phyloP scores from a whole-genome alignment of 2,329 filamentous ascomycete species.

The Sphaerulina musiva region DNA sequence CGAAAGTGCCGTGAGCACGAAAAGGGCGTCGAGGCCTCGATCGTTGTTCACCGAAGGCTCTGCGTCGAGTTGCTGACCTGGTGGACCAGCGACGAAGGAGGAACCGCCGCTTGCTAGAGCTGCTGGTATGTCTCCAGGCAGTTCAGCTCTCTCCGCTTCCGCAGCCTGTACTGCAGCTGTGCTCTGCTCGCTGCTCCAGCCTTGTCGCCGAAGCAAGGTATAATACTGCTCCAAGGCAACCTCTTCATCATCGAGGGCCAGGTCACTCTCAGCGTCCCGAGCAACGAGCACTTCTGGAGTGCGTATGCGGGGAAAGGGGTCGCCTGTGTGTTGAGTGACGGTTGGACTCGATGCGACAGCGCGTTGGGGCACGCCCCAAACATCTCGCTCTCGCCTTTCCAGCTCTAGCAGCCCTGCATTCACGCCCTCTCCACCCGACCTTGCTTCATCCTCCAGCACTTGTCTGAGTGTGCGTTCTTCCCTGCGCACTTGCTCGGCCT shows the following conservation, averaged over 20 bases:
- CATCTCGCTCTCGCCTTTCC: slow-evolving; percentile 22
- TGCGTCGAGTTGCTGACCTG: slow-evolving; percentile 17
- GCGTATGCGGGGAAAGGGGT: neutral
- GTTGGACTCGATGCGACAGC: neutral
- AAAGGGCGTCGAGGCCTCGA: slow-evolving; percentile 18
- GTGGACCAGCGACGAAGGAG: slow-evolving; percentile 10
- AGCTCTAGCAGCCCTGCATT: slow-evolving; percentile 21
- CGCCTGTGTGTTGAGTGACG: neutral
- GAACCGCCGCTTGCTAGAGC: neutral
- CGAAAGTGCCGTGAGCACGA: slow-evolving; percentile 13
- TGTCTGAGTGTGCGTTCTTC: slow-evolving; percentile 32
- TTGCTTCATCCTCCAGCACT: slow-evolving; percentile 29
- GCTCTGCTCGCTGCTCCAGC: slow-evolving; percentile 17
- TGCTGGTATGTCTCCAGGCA: slow-evolving; percentile 1
- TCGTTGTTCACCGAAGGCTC: slow-evolving; percentile 19
- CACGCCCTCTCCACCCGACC: slow-evolving; percentile 21
- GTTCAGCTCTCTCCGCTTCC: neutral
- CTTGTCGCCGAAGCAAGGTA: slow-evolving; percentile 26
- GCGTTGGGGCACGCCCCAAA: slow-evolving; percentile 30
- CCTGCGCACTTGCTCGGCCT: slow-evolving; percentile 36
- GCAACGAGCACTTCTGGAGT: neutral
- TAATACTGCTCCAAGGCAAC: slow-evolving; percentile 28
- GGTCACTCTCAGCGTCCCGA: neutral
- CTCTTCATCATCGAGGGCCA: slow-evolving; percentile 10
- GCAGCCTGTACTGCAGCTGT: neutral